These are phyloP conservation scores for Phytopythium delawarense DNA, from an alignment of 352 stramenopile species.

Conservation along the genomic window DNA sequence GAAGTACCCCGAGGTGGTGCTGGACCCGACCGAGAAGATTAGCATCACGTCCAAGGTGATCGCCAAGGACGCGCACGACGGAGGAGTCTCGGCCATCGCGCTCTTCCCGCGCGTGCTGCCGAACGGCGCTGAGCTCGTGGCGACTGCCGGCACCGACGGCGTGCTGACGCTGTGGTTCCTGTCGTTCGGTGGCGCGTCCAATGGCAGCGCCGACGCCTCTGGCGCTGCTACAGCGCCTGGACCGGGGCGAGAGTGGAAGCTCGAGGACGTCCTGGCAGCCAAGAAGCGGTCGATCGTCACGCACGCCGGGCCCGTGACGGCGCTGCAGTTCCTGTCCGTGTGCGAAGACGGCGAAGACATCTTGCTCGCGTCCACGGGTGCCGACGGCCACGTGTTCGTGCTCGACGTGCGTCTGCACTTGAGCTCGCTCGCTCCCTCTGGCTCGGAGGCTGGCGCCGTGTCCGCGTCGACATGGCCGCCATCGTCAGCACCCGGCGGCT, in stretches of 20 bases:
- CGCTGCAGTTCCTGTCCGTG: constrained; percentile 40
- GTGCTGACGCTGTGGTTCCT: constrained; percentile 71
- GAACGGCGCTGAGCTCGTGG: constrained; percentile 53
- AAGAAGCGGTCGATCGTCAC: constrained; percentile 67
- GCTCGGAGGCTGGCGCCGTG: constrained; percentile 5
- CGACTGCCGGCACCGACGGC: constrained; percentile 59
- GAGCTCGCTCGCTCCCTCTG: constrained; percentile 15
- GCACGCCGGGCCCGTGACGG: constrained; percentile 54
- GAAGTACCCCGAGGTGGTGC: constrained; percentile 48
- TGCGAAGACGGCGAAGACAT: constrained; percentile 22
- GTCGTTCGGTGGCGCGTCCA: constrained; percentile 19
- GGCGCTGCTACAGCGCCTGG: neutral
- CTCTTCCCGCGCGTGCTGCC: constrained; percentile 35
- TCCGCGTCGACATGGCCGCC: neutral
- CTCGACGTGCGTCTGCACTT: constrained; percentile 49
- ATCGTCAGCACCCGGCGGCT: neutral
- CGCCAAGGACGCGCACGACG: constrained; percentile 43
- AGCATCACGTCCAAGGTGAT: constrained; percentile 50
- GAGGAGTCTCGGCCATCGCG: constrained; percentile 46
- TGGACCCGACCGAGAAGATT: constrained; percentile 46
- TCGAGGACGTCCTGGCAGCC: constrained; percentile 58
- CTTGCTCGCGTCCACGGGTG: constrained; percentile 55
- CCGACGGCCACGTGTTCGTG: constrained; percentile 61
- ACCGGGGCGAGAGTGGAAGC: constrained; percentile 20
- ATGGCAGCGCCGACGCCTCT: neutral